Conservation (phyloP, 345 rosid species). For the Excoecaria cochinchinensis region DNA sequence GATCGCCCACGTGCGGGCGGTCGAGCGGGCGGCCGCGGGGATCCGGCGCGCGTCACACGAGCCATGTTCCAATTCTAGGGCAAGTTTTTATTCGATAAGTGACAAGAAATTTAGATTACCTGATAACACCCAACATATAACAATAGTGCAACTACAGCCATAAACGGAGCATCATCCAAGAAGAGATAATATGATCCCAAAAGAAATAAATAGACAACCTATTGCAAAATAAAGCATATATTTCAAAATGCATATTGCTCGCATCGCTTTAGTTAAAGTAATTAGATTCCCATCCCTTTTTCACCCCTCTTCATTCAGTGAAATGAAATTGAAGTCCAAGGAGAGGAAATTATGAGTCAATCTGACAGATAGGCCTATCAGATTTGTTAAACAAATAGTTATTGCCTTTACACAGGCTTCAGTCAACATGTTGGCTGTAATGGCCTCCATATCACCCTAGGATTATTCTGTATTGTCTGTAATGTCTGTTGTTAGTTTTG, state of each 20-base stretch:
- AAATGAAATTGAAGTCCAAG: background rate
- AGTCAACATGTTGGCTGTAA: constrained; percentile 14
- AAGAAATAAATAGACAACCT: constrained; percentile 79
- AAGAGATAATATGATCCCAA: constrained; percentile 87
- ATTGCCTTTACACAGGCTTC: constrained; percentile 9
- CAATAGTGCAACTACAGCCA: constrained; percentile 80
- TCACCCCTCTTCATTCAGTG: constrained; percentile 1
- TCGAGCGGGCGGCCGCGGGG: too few species aligned
- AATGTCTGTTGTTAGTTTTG: too few species aligned
- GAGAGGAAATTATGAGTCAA: background rate
- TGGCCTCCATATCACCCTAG: too few species aligned
- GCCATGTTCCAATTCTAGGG: background rate
- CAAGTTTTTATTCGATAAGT: background rate
- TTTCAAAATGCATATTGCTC: constrained; percentile 10
- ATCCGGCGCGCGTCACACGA: too few species aligned
- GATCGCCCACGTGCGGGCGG: too few species aligned
- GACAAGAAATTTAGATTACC: constrained; percentile 44
- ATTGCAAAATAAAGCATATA: constrained; percentile 27
- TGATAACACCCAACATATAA: constrained; percentile 95
- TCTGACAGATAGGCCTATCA: background rate
- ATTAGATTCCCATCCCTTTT: background rate
- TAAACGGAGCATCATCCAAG: constrained; percentile 56
- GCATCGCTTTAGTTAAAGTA: constrained; percentile 2
- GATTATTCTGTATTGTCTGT: too few species aligned
- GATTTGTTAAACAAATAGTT: background rate